Base-by-base conservation (phyloP, 306 rosid species). In the Boehmeria nivea region DNA sequence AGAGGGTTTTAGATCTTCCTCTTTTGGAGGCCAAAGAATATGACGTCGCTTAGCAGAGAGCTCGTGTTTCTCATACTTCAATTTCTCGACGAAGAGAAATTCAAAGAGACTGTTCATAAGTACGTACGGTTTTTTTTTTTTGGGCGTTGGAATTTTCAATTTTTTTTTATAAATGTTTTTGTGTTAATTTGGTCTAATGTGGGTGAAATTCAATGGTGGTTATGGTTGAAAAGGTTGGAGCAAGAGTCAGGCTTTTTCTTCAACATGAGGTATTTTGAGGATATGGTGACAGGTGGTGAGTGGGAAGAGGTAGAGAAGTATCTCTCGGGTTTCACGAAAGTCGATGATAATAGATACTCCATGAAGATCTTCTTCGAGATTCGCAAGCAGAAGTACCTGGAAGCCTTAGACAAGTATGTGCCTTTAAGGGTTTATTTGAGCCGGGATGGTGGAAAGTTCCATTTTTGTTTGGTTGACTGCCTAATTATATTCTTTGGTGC, bases 261-360 rank as follows among this genome's bases (percentile, higher is more conserved):
- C 68, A 93, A 93, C 62, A 87, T 88, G 94, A 87, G 94, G 77
- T 81, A 87, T 66, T 93, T 93, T 37, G 99, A 93, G 75, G 96
- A 93, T 59, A 87, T 93, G 99, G 95, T 93, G 58, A 88, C 89
- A 7, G 77, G 71, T 77, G 99, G 99, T 48, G 99, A 88, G 82
- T 93, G 99, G 99, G 99, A 88, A 25, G 99, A 93, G 83, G 90
- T 93, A 64, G 99, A 93, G 70, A 93, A 85, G 74, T 93, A 93
- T 75, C 74, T 93, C 65, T 85, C 99, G 57, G 99, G 99, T 61
- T 88, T 93, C 59, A 93, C 99, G 6, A 93, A 93, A 86, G 99
- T 93, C 27, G 99, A 93, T 66, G 99, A 93, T 71, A 93, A 93
- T 66, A 62, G 99, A 72, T 93, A 93, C 73, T 93, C 99, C 3